Percentiles rank a stretch among this genome's conserved stretches.
Evolutionary conservation across 352 stramenopile genomes (phyloP).

Genomic region (Globisporangium emineosum): DNA sequence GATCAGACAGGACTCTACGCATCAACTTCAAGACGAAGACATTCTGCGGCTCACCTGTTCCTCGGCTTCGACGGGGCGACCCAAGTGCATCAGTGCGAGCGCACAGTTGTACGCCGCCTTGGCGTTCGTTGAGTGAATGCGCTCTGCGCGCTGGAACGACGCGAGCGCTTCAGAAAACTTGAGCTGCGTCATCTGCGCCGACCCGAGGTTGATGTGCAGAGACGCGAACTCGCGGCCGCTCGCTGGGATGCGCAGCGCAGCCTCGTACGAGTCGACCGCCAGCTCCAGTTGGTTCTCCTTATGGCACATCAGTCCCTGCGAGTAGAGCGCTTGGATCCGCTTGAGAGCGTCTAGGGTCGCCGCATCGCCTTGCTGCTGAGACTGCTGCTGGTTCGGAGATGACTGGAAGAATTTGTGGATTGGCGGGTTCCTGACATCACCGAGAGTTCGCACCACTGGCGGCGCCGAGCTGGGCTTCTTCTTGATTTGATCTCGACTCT

Average conservation of each 20-base stretch:
- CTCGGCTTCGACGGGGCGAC: constrained; percentile 21
- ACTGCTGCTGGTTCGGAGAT: not conserved
- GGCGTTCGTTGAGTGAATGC: constrained; percentile 47
- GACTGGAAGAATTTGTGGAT: not conserved
- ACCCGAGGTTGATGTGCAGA: constrained; percentile 67
- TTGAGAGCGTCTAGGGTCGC: constrained; percentile 22
- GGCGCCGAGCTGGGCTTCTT: constrained; percentile 9
- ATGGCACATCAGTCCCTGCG: constrained; percentile 56
- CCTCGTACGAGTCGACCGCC: constrained; percentile 50
- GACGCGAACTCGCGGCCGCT: constrained; percentile 48
- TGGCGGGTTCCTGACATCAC: not conserved
- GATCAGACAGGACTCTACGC: not conserved
- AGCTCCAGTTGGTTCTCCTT: constrained; percentile 44
- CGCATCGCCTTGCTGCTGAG: not conserved
- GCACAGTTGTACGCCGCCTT: constrained; percentile 63
- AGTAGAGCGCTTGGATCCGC: constrained; percentile 49
- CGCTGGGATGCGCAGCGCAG: constrained; percentile 33
- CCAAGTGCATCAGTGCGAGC: constrained; percentile 46
- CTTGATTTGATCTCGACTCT: not conserved
- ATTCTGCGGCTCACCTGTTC: constrained; percentile 23
- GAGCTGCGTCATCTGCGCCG: constrained; percentile 41
- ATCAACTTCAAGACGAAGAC: not conserved
- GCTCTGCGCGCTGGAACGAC: constrained; percentile 37
- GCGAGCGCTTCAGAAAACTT: constrained; percentile 33
- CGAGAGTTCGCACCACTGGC: not conserved